Conservation (phyloP, 805 yeast species). For the Yarrowia sp. region DNA sequence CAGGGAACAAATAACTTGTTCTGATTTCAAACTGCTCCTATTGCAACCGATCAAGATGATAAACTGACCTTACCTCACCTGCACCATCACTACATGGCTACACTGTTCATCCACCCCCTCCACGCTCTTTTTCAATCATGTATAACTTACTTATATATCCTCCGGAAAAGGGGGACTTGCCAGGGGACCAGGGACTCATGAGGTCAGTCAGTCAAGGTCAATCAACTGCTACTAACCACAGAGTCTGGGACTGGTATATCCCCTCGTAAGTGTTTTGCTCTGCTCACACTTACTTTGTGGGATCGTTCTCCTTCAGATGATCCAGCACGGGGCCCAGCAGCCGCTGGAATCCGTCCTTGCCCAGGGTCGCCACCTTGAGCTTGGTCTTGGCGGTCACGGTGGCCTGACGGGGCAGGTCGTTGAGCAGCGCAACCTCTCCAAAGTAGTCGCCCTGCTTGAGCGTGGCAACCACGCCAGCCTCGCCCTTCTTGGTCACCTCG, state of each 20-base stretch:
- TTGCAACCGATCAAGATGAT: no score
- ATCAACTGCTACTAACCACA: neutral
- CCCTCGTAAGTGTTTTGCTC: neutral
- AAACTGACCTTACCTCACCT: no score
- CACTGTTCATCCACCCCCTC: neutral
- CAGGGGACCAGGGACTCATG: no score
- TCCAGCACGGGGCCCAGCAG: constrained; percentile 94
- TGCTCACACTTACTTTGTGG: constrained; percentile 51
- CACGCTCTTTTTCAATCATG: neutral
- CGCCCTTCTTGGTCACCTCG: constrained; percentile 66
- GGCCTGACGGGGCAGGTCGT: constrained; percentile 93
- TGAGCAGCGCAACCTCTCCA: constrained; percentile 93
- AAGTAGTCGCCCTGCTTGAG: constrained; percentile 87
- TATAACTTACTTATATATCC: constrained; percentile 32
- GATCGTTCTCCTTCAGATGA: constrained; percentile 84
- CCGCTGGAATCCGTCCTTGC: constrained; percentile 91
- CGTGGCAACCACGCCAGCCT: constrained; percentile 62
- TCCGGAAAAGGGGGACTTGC: no score
- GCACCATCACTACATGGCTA: no score
- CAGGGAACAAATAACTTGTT: no score
- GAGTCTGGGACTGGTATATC: no score
- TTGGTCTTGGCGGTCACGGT: constrained; percentile 78
- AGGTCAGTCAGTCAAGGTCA: no score
- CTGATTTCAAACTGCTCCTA: no score
- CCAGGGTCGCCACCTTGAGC: constrained; percentile 89